These are phyloP conservation scores for Sporothrix phasma DNA, from an alignment of 2,329 filamentous ascomycete genomes.

Conservation along the genomic window DNA sequence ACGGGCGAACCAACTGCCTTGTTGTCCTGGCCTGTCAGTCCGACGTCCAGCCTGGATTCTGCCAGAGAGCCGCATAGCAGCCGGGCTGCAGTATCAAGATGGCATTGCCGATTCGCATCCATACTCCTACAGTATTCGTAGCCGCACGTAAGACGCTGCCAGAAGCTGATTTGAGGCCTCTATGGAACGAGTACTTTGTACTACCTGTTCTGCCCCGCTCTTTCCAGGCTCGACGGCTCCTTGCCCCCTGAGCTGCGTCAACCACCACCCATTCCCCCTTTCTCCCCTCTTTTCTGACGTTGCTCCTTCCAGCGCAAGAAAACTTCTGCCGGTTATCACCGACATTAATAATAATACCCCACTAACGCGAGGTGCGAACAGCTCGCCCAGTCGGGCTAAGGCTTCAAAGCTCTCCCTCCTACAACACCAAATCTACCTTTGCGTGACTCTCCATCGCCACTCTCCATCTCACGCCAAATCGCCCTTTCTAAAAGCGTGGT, in stretches of 20 bases:
- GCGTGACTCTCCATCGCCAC: constrained; percentile 4
- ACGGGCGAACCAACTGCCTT: neutral
- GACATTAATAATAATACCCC: constrained; percentile 12
- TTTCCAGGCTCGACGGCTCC: neutral
- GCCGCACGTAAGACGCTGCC: neutral
- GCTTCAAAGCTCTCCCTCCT: constrained; percentile 13
- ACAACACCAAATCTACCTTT: constrained; percentile 5
- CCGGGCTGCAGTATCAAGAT: neutral
- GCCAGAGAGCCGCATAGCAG: constrained; percentile 1
- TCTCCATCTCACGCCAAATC: neutral
- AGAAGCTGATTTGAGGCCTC: neutral
- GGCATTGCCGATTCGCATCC: neutral
- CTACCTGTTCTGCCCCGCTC: constrained; percentile 5
- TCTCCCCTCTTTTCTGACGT: constrained; percentile 6
- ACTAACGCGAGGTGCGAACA: constrained; percentile 7
- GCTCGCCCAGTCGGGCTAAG: constrained; percentile 6
- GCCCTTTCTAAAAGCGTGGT: too few relatives aligned
- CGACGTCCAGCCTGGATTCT: neutral
- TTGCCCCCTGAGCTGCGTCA: neutral
- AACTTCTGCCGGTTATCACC: constrained; percentile 8
- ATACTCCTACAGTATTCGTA: too few relatives aligned
- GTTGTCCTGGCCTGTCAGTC: neutral
- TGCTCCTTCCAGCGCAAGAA: constrained; percentile 6
- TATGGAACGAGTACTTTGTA: too few relatives aligned
- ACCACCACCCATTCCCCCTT: neutral